Base-by-base conservation (phyloP, 1,139 yeast genomes). In the Yamadazyma diospyri region DNA sequence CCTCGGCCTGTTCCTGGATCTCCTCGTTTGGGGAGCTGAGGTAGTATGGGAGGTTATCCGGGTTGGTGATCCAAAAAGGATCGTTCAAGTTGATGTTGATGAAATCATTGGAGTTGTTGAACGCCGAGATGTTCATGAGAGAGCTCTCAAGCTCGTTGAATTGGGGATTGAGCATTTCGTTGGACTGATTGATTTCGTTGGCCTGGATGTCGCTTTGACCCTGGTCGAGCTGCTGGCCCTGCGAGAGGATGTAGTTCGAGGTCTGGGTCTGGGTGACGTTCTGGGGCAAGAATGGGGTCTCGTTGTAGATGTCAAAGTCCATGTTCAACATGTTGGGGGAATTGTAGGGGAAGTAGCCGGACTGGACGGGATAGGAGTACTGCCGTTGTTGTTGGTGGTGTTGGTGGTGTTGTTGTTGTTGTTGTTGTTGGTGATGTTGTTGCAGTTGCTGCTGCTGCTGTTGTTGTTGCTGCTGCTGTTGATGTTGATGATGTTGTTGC, bases 21-120 rank as follows among this genome's bases (percentile, higher is more conserved):
- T 57, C 64, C 26, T 61, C 66, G 33, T 59, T 55, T 1, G 69
- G 69, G 2, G 66, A 59, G 25, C 62, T 59, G 21, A 64, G 45
- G 34, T 59, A 63, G 37, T 58, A 62, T 1, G 71, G 70, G 20
- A 64, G 43, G 37, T 62, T 63, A 30, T 64, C 70, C 0, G 70
- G 69, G 34, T 60, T 61, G 2, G 69, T 57, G 30, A 63, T 52
- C 73, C 72, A 67, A 36, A 64, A 66, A 6, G 72, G 72, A 43
- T 67, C 73, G 32, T 51, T 54, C 29, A 64, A 46, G 31, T 64
- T 59, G 40, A 62, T 57, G 12, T 38, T 36, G n/a, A 45, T 28
- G 16, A 43, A 36, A 21, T 45, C 47, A 31, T 33, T 38, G 5
- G 35, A 16, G 27, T 25, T 34, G 27, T 34, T 34, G 22, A 31